A percentile compares a stretch with the other conserved stretches of the same genome.
These are phyloP conservation scores for Biscogniauxia mediterranea DNA, from an alignment of 2,329 filamentous ascomycete genomes.

Conservation along the genomic window DNA sequence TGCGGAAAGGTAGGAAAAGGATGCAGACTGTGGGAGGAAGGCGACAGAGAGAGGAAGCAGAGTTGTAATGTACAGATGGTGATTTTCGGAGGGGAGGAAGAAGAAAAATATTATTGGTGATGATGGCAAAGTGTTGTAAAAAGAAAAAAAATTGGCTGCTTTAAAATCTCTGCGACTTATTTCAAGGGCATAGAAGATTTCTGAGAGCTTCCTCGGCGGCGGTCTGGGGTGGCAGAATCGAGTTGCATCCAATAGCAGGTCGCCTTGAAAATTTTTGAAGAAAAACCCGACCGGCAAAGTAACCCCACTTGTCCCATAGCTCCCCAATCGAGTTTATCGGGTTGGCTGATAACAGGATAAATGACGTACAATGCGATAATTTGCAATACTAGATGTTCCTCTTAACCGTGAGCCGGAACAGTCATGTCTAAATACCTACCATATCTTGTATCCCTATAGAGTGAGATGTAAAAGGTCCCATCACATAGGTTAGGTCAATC, in stretches of 20 bases:
- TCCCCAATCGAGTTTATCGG: neutral
- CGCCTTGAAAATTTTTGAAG: constrained; percentile 14
- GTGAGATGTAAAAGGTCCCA: too few species aligned
- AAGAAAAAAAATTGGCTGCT: constrained; percentile 14
- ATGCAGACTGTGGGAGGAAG: constrained; percentile 25
- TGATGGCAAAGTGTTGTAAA: constrained; percentile 21
- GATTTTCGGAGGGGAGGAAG: constrained; percentile 32
- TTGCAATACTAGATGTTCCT: too few species aligned
- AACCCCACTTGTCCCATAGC: neutral
- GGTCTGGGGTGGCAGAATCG: constrained; percentile 27
- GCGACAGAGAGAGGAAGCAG: constrained; percentile 35
- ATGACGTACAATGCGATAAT: too few species aligned
- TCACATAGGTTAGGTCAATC: too few species aligned
- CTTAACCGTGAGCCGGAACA: too few species aligned
- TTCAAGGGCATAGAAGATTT: constrained; percentile 26
- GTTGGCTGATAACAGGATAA: neutral
- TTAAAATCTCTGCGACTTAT: constrained; percentile 28
- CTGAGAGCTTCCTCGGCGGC: constrained; percentile 30
- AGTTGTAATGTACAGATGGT: constrained; percentile 27
- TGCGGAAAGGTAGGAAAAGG: constrained; percentile 33
- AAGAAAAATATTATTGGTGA: constrained; percentile 24
- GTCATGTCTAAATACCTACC: too few species aligned
- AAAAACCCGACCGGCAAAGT: neutral
- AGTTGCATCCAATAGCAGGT: constrained; percentile 12
- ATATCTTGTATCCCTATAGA: too few species aligned